Percentiles rank a stretch among this genome's conserved stretches.
phyloP scores from a whole-genome alignment of 2,329 filamentous ascomycete species.

The Polytolypa hystricis region DNA sequence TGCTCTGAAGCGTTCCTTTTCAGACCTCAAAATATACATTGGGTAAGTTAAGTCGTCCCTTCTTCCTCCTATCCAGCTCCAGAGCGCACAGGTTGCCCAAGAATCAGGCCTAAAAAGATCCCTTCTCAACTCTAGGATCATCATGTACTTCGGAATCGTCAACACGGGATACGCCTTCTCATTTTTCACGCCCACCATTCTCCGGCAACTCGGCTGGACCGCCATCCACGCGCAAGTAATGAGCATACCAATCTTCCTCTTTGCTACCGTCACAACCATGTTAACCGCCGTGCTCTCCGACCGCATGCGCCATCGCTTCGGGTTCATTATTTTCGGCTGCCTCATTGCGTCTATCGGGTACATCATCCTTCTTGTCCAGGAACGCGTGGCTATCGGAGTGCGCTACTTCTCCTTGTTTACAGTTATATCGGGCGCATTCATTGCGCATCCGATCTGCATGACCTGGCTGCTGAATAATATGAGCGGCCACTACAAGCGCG shows the following conservation, averaged over 20 bases:
- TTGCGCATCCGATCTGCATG: constrained; percentile 44
- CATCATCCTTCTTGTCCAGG: constrained; percentile 42
- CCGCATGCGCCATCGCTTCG: constrained; percentile 40
- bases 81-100: too few relatives aligned
- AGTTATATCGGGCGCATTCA: constrained; percentile 43
- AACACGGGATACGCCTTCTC: constrained; percentile 37
- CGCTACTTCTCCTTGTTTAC: constrained; percentile 47
- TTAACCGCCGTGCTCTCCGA: constrained; percentile 41
- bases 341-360: constrained; percentile 44
- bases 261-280: constrained; percentile 51
- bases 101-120: too few relatives aligned
- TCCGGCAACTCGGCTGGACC: constrained; percentile 44
- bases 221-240: constrained; percentile 40
- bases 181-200: constrained; percentile 34
- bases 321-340: constrained; percentile 43
- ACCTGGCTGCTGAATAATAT: constrained; percentile 49
- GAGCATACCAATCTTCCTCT: constrained; percentile 47
- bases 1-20: constrained; percentile 36
- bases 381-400: constrained; percentile 35
- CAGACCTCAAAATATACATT: constrained; percentile 38
- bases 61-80: too few relatives aligned
- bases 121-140: constrained; percentile 29
- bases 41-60: constrained; percentile 26
- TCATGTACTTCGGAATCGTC: constrained; percentile 54
- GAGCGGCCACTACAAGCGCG: constrained; percentile 47